Evolutionary conservation across 495 filamentous ascomycete species (phyloP), one percentile per base, ranked within the genome.

Genomic region (Neurospora pannonica): DNA sequence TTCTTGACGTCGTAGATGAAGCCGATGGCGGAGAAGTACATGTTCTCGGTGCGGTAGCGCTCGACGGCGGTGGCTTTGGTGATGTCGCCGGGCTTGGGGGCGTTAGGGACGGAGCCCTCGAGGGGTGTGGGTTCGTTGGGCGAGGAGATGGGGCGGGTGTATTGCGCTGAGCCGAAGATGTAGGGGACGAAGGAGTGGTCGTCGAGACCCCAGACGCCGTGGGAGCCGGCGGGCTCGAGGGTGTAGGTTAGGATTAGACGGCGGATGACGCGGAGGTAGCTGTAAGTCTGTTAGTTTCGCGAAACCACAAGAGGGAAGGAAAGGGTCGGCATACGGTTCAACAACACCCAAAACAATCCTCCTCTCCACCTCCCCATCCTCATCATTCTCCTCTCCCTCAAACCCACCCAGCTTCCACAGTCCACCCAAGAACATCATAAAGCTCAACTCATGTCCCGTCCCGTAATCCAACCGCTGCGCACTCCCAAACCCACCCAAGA

Each of bases 1-100:
- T 86, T 94, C 81, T 99, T 99, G 71, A 99, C 96, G 83, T 98
- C 97, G 80, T 97, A 92, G 79, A 99, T 98, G 84, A 99, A 99
- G 10, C 93, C 95, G 75, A 99, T 88, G n/a, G 96, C 97, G n/a
- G 91, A 91, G 85, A 98, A 99, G 82, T 99, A 99, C 86, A 99
- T 88, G 81, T 98, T 97, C 17, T 77, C 84, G 71, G 86, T 85
- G 71, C 93, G 86, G 80, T 94, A 89, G 54, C 86, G 83, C 60
- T 92, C 87, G 38, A 97, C 94, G 19, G 89, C 81, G 34, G 82
- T 83, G 3, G 84, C 77, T 76, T 94, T 94, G 13, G 88, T 85
- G 5, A 98, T 88, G 73, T 89, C 89, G 7, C 83, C 81, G 2
- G 94, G 90, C 70, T 91, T 87, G 2, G 95, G 94, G 2, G 94